phyloP scores from a whole-genome alignment of 495 filamentous ascomycete species.

The Polyplosphaeria fusca region DNA sequence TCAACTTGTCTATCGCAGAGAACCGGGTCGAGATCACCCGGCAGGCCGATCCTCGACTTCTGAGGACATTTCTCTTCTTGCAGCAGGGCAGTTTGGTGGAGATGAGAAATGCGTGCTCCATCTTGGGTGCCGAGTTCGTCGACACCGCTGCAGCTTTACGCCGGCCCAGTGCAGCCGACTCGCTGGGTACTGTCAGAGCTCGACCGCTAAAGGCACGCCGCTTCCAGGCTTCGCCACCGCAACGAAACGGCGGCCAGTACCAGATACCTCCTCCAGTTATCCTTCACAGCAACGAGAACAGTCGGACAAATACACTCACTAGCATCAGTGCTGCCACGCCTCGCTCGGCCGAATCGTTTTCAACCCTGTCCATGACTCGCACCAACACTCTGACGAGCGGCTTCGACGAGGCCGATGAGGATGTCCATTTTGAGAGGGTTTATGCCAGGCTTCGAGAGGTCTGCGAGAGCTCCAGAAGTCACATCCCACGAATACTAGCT shows the following conservation, averaged over 20 bases:
- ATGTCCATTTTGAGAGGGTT: slow-evolving; percentile 75
- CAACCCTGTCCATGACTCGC: slow-evolving; percentile 48
- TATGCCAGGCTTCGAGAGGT: slow-evolving; percentile 67
- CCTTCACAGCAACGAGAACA: slow-evolving; percentile 46
- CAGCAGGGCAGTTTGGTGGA: slow-evolving; percentile 32
- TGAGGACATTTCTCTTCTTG: slow-evolving; percentile 27
- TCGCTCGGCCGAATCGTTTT: slow-evolving; percentile 75
- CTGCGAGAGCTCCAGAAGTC: slow-evolving; percentile 62
- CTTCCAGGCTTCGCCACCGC: slow-evolving; percentile 28
- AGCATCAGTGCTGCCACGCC: slow-evolving; percentile 60
- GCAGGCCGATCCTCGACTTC: slow-evolving; percentile 60
- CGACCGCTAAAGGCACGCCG: slow-evolving; percentile 29
- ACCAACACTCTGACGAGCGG: slow-evolving; percentile 52
- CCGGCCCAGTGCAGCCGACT: slow-evolving; percentile 32
- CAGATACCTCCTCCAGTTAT: slow-evolving; percentile 33
- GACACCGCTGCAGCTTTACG: slow-evolving; percentile 37
- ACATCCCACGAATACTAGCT: slow-evolving; percentile 60
- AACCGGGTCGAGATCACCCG: slow-evolving; percentile 68
- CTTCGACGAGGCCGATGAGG: slow-evolving; percentile 67
- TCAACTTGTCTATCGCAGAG: slow-evolving; percentile 65
- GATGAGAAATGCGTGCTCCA: slow-evolving; percentile 29
- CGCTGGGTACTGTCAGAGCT: slow-evolving; percentile 24
- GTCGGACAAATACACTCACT: slow-evolving; percentile 46
- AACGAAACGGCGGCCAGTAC: slow-evolving; percentile 21
- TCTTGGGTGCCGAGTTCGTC: slow-evolving; percentile 37